Conservation (phyloP, 2,329 filamentous ascomycete species). For the Scleromitrula shiraiana region DNA sequence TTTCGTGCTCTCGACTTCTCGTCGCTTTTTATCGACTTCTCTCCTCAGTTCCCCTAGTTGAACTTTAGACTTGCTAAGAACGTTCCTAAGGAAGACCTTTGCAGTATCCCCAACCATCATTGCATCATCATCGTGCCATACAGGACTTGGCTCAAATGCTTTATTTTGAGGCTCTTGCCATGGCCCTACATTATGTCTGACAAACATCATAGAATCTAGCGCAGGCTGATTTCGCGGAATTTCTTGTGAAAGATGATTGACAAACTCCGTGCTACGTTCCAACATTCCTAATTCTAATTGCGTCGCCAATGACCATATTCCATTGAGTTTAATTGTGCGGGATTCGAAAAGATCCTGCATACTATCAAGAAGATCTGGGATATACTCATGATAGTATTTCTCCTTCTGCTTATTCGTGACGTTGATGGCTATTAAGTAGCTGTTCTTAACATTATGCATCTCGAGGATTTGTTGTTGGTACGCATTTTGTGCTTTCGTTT, state of each 20-base stretch:
- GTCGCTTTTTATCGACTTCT: conserved; percentile 77
- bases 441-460: conserved; percentile 98
- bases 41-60: conserved; percentile 72
- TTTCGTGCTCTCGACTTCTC: conserved; percentile 75
- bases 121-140: conserved; percentile 88
- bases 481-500: conserved; percentile 79
- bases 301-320: conserved; percentile 74
- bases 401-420: conserved; percentile 98
- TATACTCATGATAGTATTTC: conserved; percentile 93
- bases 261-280: conserved; percentile 60
- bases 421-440: conserved; percentile 93
- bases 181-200: conserved; percentile 75
- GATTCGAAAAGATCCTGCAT: conserved; percentile 92
- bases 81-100: conserved; percentile 84
- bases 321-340: conserved; percentile 73
- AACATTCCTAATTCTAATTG: conserved; percentile 75
- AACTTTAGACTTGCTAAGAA: conserved; percentile 82
- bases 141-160: conserved; percentile 84
- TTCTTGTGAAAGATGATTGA: conserved; percentile 68
- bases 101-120: conserved; percentile 84
- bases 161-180: conserved; percentile 83
- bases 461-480: conserved; percentile 90
- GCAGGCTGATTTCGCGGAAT: conserved; percentile 82
- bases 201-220: conserved; percentile 96
- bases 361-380: conserved; percentile 88